Conservation (phyloP, 148 eudicot species). For the Rhododendron ovatum region DNA sequence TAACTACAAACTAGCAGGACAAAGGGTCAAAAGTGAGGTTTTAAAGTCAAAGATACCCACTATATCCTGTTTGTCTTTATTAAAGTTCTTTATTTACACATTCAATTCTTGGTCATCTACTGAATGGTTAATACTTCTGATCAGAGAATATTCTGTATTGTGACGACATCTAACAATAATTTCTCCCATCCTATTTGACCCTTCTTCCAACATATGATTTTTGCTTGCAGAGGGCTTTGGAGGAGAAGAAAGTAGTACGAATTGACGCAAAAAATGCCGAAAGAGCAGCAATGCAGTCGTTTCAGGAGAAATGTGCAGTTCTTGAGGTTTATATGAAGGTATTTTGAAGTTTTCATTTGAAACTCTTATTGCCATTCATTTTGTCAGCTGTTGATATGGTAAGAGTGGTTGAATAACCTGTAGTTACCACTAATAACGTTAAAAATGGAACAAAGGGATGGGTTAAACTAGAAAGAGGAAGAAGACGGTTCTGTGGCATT, state of each 20-base stretch:
- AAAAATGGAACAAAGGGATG: no score
- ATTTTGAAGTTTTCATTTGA: not conserved
- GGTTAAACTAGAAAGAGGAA: not conserved
- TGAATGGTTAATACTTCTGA: no score
- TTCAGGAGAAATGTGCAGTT: conserved; percentile 59
- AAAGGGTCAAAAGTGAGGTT: not conserved
- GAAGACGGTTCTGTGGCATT: not conserved
- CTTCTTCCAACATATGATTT: conserved; percentile 5
- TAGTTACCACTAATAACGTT: no score
- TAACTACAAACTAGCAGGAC: not conserved
- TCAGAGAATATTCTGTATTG: not conserved
- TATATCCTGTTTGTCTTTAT: not conserved
- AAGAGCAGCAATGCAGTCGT: conserved; percentile 56
- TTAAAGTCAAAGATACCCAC: not conserved
- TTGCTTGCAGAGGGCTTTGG: conserved; percentile 58
- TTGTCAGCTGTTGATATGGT: not conserved
- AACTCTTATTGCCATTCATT: not conserved
- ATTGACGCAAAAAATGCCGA: conserved; percentile 75
- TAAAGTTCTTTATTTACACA: not conserved
- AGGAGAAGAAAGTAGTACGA: conserved; percentile 64
- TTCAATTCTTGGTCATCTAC: not conserved
- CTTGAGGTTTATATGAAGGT: conserved; percentile 82
- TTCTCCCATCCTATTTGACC: not conserved
- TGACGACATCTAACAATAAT: not conserved
- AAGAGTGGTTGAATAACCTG: not conserved